Base-by-base conservation (phyloP, 129 eudicot genomes). In the Oenanthe sinensis region DNA sequence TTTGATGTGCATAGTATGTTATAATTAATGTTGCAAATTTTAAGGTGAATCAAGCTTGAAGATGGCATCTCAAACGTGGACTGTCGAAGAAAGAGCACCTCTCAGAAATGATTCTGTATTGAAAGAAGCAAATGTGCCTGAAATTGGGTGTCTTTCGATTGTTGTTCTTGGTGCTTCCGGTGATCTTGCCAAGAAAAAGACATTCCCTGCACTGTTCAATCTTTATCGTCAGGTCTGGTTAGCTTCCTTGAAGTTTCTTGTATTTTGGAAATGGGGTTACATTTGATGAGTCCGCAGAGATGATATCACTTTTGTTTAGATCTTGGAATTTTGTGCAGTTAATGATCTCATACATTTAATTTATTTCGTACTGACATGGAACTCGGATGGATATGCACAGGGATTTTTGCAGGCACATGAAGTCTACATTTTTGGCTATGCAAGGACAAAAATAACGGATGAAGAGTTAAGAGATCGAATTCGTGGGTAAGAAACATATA, bases 81-180 rank as follows among this genome's bases (percentile, higher is more conserved):
- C 55, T 55, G 63, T 91, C 52, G 97, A 90, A 81, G 77, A 89
- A 47, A 88, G 97, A 83, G 80, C 87, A 54, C 80, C 82, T 20
- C 6, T 80, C 16, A 81, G 46, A 84, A 77, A 11, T 70, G 97
- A 96, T 5, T 80, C 95, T 72, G 65, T 45, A 55, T n/a, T 55
- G 14, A 75, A 82, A 73, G 85, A 82, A 10, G 93, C 83, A 52
- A 83, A 81, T 81, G 85, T 74, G n/a, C 84, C 88, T 14, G 99
- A 96, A 85, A 83, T 85, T 45, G 99, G 97, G 1, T 86, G 91
- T 80, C 93, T 96, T 48, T 92, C 97, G 26, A 87, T 96, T 52
- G 82, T 96, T 65, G 99, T 96, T 75, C 99, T 96, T 47, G 99
- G 99, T 46, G 99, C 99, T 78, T 96, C 99, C 5, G 99, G 99